These are phyloP conservation scores for Claviceps fusiformis DNA, from an alignment of 2,329 filamentous ascomycete species.

Conservation along the genomic window DNA sequence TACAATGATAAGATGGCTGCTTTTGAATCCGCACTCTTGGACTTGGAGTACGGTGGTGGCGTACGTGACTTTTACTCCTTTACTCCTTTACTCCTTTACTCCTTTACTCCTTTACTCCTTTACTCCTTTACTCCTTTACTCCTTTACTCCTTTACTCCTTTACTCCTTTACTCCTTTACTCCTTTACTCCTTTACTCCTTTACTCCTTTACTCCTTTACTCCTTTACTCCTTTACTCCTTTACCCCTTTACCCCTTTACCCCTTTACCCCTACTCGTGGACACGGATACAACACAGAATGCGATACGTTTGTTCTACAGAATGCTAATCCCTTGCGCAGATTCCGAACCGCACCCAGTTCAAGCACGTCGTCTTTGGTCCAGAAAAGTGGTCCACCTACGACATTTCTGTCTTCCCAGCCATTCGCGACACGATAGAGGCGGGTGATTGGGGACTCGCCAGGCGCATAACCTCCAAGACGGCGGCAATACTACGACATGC, in stretches of 20 bases:
- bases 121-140: conserved; percentile 6
- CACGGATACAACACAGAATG: not conserved
- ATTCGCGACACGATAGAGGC: conserved; percentile 67
- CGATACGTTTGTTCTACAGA: not conserved
- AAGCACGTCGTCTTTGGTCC: conserved; percentile 88
- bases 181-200: too few species aligned
- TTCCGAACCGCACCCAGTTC: conserved; percentile 81
- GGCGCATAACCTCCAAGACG: conserved; percentile 56
- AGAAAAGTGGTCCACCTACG: conserved; percentile 49
- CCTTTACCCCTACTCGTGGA: too few species aligned
- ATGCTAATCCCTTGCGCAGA: conserved; percentile 27
- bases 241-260: too few species aligned
- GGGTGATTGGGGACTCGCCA: conserved; percentile 56
- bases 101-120: not conserved
- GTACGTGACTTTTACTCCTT: conserved; percentile 38
- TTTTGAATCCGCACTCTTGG: conserved; percentile 75
- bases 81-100: too few species aligned
- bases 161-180: too few species aligned
- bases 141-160: too few species aligned
- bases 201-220: too few species aligned
- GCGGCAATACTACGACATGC: conserved; percentile 54
- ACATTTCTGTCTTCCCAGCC: conserved; percentile 42
- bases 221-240: too few species aligned
- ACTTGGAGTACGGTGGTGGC: conserved; percentile 57
- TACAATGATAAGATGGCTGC: conserved; percentile 68